A percentile compares a stretch with the other conserved stretches of the same genome.
Evolutionary conservation across 2,329 filamentous ascomycete genomes (phyloP).

Genomic region (Nemania sp.): DNA sequence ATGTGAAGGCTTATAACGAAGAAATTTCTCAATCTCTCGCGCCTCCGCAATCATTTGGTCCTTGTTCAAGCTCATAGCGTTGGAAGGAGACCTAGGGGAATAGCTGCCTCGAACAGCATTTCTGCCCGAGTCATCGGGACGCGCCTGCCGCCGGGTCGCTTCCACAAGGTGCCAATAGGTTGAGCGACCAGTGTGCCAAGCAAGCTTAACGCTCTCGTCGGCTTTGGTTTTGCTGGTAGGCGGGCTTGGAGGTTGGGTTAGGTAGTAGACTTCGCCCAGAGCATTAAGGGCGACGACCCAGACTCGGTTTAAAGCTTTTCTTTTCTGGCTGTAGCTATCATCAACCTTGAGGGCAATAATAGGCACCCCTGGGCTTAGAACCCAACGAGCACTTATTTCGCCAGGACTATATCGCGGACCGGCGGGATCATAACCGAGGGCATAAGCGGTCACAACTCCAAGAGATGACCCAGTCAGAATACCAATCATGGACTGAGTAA

Average conservation of each 20-base stretch:
- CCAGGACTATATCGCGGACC: constrained; percentile 76
- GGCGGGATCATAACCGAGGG: constrained; percentile 71
- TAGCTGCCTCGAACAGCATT: constrained; percentile 78
- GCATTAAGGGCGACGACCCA: constrained; percentile 97
- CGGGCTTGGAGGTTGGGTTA: constrained; percentile 76
- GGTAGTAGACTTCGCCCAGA: constrained; percentile 88
- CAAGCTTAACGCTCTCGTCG: constrained; percentile 71
- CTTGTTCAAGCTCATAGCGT: constrained; percentile 76
- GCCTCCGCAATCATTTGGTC: constrained; percentile 82
- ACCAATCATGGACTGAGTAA: constrained; percentile 82
- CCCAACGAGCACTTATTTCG: constrained; percentile 89
- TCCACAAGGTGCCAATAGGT: constrained; percentile 87
- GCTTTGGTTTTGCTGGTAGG: constrained; percentile 61
- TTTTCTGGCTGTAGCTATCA: constrained; percentile 79
- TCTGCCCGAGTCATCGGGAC: constrained; percentile 78
- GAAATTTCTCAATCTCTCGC: constrained; percentile 81
- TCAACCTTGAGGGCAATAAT: constrained; percentile 88
- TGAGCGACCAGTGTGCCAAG: constrained; percentile 84
- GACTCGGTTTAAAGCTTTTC: constrained; percentile 76
- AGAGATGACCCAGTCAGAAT: constrained; percentile 86
- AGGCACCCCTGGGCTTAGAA: constrained; percentile 90
- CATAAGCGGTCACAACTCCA: constrained; percentile 85
- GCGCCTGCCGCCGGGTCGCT: constrained; percentile 77
- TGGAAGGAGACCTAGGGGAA: constrained; percentile 81
- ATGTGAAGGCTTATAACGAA: constrained; percentile 78